Base-by-base conservation (phyloP, 2,329 filamentous ascomycete species). In the Phaeosphaeriaceae sp. region DNA sequence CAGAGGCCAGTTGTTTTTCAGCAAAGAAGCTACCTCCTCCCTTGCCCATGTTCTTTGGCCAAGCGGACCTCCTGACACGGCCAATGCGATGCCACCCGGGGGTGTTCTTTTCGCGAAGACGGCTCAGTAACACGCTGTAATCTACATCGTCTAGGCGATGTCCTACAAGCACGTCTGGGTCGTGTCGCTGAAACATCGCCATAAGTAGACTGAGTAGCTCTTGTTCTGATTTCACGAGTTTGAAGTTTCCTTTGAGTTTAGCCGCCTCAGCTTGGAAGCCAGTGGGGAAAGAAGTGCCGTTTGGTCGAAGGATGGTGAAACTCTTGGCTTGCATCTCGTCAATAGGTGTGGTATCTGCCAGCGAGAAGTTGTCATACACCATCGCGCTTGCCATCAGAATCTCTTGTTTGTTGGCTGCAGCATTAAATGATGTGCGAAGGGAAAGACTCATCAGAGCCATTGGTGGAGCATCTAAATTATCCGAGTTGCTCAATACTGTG, bases 141-240 rank as follows among this genome's bases (percentile, higher is more conserved):
- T 99, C 94, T 3, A 97, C 92, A 64, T 96, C 94, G 72, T 99
- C 94, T n/a, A 99, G 82, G 65, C 96, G 89, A 72, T 99, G 93
- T 11, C 94, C 94, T 60, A 97, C 82, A 29, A 99, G 83, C 23
- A 96, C 92, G 77, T 99, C 94, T 0, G 94, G 94, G 65, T 99
- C 94, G 52, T 89, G 87, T 23, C 88, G 83, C 64, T 95, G 90
- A 32, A 99, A 82, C 63, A 97, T 87, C 2, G 92, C 92, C 54
- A 99, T 77, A 72, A 99, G 95, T 70, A 92, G 90, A 60, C 87
- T 89, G 6, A 99, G 80, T 29, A 99, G 83, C 52, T 94, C 90
- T 26, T 86, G 83, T 69, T 99, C 94, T 41, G 87, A 90, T 74
- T 87, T 94, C 72, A 90, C 88, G 38, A 93, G 78, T 66, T 90